A percentile compares a stretch with the other conserved stretches of the same genome.
These are phyloP conservation scores for Aspergillus sp. DNA, from an alignment of 2,329 filamentous ascomycete genomes.

Conservation along the genomic window DNA sequence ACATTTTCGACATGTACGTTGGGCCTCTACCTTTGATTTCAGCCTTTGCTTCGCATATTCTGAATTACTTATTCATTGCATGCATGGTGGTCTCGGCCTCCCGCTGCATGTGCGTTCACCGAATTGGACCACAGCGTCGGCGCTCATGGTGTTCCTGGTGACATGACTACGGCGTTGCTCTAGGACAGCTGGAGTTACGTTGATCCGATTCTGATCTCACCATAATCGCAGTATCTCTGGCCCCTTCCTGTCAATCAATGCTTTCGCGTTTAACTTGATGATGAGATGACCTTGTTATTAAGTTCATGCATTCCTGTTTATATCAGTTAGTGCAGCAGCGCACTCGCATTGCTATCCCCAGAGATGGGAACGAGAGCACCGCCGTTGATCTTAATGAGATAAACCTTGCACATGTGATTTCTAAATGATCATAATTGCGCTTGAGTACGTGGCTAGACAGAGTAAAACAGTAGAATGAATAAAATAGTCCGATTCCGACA, in stretches of 20 bases:
- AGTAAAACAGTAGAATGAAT: background rate
- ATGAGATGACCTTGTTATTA: slow-evolving; percentile 24
- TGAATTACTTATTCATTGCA: slow-evolving; percentile 6
- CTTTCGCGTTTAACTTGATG: slow-evolving; percentile 21
- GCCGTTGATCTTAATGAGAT: slow-evolving; percentile 4
- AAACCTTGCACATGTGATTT: slow-evolving; percentile 5
- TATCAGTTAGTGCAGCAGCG: background rate
- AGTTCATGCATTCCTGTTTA: slow-evolving; percentile 1
- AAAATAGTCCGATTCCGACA: background rate
- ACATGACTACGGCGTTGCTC: slow-evolving; percentile 21
- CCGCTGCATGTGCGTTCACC: background rate
- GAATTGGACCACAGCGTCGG: slow-evolving; percentile 27
- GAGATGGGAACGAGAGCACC: background rate
- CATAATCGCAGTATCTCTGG: slow-evolving; percentile 9
- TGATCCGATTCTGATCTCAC: background rate
- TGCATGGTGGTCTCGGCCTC: background rate
- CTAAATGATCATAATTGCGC: slow-evolving; percentile 6
- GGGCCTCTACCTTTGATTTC: slow-evolving; percentile 11
- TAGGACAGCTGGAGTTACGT: slow-evolving; percentile 4
- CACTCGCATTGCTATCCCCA: slow-evolving; percentile 8
- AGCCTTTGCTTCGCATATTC: slow-evolving; percentile 10
- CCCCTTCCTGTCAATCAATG: slow-evolving; percentile 9
- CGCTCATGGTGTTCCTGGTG: slow-evolving; percentile 30
- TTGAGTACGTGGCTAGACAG: slow-evolving; percentile 4
- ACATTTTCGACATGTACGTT: slow-evolving; percentile 21